A percentile compares a stretch with the other conserved stretches of the same genome.
phyloP scores from a whole-genome alignment of 176 grass and related monocot species.

The Pharus latifolius region DNA sequence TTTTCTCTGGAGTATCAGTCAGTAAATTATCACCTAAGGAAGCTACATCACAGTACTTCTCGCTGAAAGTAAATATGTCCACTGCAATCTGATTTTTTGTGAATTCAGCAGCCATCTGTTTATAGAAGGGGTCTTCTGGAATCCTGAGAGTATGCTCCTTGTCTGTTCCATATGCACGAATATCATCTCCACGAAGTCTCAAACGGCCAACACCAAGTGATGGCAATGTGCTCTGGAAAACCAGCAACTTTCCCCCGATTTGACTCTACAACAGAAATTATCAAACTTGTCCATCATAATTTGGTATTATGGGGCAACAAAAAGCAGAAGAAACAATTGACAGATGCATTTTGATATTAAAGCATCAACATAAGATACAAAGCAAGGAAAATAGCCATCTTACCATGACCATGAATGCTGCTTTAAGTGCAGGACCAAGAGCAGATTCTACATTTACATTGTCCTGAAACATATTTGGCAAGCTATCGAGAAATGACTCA shows the following conservation, averaged over 20 bases:
- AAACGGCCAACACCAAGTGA: slow-evolving; percentile 80
- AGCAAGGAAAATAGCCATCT: slow-evolving; percentile 12
- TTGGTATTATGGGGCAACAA: slow-evolving; percentile 5
- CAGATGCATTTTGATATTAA: neutral
- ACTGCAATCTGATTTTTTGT: slow-evolving; percentile 86
- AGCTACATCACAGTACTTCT: slow-evolving; percentile 86
- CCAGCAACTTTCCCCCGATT: slow-evolving; percentile 80
- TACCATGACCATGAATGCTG: slow-evolving; percentile 98
- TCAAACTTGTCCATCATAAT: slow-evolving; percentile 13
- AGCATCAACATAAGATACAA: slow-evolving; percentile 10
- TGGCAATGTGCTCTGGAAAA: slow-evolving; percentile 93
- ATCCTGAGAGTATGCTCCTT: slow-evolving; percentile 79
- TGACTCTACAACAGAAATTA: slow-evolving; percentile 49
- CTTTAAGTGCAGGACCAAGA: slow-evolving; percentile 80
- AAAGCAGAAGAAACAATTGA: neutral
- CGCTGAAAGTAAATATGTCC: slow-evolving; percentile 85
- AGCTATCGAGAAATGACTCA: slow-evolving; percentile 85
- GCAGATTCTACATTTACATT: slow-evolving; percentile 91
- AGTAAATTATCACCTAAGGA: slow-evolving; percentile 60
- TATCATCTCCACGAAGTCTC: slow-evolving; percentile 88
- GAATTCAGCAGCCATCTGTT: slow-evolving; percentile 98
- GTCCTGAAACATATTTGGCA: slow-evolving; percentile 90
- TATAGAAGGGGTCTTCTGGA: slow-evolving; percentile 92
- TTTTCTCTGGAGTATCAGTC: neutral
- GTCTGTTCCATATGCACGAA: slow-evolving; percentile 81